Percentiles rank a stretch among this genome's conserved stretches.
These are phyloP conservation scores for Zizania palustris DNA, from an alignment of 202 grass and related monocot genomes.

Conservation along the genomic window DNA sequence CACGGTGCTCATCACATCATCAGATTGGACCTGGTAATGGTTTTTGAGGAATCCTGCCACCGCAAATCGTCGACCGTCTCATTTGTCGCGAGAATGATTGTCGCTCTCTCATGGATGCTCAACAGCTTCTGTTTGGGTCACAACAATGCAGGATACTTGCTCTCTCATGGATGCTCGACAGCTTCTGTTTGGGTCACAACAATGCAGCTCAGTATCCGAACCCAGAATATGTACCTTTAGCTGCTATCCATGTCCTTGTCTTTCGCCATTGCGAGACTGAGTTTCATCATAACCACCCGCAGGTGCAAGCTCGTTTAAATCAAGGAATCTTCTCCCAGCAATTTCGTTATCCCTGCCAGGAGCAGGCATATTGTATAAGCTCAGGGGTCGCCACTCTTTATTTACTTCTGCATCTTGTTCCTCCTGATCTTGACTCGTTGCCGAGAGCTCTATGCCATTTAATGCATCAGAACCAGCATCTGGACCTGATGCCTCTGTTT, in stretches of 20 bases:
- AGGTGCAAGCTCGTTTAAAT: conserved; percentile 68
- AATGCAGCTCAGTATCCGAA: neutral
- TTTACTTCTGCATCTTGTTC: conserved; percentile 56
- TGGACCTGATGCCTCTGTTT: conserved; percentile 50
- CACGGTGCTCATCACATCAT: conserved; percentile 26
- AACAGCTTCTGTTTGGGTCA: neutral
- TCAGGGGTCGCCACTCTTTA: conserved; percentile 42
- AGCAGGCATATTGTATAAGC: conserved; percentile 40
- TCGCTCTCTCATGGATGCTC: conserved; percentile 35
- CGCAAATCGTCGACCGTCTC: neutral
- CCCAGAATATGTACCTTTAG: conserved; percentile 22
- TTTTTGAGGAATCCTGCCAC: conserved; percentile 32
- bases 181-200: neutral
- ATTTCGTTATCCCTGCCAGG: conserved; percentile 42
- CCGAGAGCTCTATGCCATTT: conserved; percentile 51
- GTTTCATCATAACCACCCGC: conserved; percentile 51
- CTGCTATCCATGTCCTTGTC: conserved; percentile 52
- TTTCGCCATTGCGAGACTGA: conserved; percentile 43
- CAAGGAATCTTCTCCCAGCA: conserved; percentile 54
- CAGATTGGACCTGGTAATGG: conserved; percentile 20
- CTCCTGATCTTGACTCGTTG: conserved; percentile 61
- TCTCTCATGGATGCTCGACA: conserved; percentile 30
- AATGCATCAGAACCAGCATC: conserved; percentile 51
- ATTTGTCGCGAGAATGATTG: neutral
- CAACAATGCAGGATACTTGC: too few relatives aligned